Evolutionary conservation across 495 filamentous ascomycete genomes (phyloP), one percentile per base, ranked within the genome.

Genomic region (Articulospora tetracladia): DNA sequence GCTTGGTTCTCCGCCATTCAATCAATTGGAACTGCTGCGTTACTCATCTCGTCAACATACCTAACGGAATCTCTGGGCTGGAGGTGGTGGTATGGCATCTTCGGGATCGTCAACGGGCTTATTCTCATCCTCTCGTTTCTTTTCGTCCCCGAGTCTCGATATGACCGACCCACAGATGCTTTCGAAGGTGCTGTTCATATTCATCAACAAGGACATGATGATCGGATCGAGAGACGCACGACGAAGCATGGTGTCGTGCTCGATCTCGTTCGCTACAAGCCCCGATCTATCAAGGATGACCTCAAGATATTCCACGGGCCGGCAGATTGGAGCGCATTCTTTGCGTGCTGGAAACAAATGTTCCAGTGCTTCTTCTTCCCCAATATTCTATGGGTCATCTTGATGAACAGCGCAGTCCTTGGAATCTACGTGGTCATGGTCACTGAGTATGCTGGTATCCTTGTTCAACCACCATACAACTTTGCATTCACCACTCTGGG

Each of bases 31-130:
- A 47, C 36, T 3, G 54, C n/a, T 15, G 1, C 36, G 8, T 19
- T 56, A 13, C 4, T 56, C 8, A 56, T 56, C 34, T 15, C 36
- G 2, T 23, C 54, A 3, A 7, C 15, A 26, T 44, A 44, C 15
- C 32, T 56, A 2, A 22, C 19, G 25, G 3, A n/a, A 11, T 3
- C 10, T 2, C 3, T 44, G 30, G 54, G 54, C 13, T 56, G 54
- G 54, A 41, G 20, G 22, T 56, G 54, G 54, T 56, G 54, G 54
- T 56, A 56, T 19, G 32, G 54, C 3, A 22, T 56, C 2, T 56
- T 44, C 34, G 24, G n/a, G 4, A 56, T 56, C 8, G n/a, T 56
- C 20, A 46, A 23, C 24, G 19, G 11, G 8, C 17, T 27, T 32
- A 12, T 56, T 22, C 23, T 56, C 2, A 26, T 56, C 7, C 8